Conservation (phyloP, 441 rosid species). For the Pelargonium myrrhifolium region DNA sequence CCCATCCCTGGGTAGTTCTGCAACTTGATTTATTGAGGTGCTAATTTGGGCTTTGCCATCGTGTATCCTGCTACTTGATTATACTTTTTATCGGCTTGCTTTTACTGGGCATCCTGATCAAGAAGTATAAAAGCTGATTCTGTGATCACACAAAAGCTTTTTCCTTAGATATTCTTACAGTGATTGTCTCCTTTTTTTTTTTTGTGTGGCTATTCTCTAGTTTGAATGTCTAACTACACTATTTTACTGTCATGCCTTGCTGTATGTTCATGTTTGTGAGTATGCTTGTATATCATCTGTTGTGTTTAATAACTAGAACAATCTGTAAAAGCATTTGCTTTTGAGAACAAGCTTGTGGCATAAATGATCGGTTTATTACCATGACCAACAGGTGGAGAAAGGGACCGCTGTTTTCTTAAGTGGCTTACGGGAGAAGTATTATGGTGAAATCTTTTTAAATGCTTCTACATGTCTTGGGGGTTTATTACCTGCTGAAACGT, state of each 20-base stretch:
- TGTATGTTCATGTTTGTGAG: background rate
- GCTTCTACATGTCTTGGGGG: constrained; percentile 52
- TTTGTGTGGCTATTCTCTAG: too few relatives aligned
- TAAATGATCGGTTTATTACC: background rate
- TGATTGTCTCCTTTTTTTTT: too few relatives aligned
- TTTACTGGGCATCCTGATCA: background rate
- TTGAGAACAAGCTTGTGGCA: background rate
- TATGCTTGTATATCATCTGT: constrained; percentile 1
- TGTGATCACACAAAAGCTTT: too few relatives aligned
- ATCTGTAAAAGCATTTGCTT: background rate
- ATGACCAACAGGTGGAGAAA: constrained; percentile 72
- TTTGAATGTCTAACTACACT: background rate
- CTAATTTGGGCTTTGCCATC: too few relatives aligned
- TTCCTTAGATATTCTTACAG: too few relatives aligned
- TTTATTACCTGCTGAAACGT: constrained; percentile 27
- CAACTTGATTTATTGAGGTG: background rate
- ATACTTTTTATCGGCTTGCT: background rate
- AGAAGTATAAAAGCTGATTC: constrained; percentile 2
- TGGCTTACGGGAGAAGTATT: constrained; percentile 90
- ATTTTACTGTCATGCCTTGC: background rate
- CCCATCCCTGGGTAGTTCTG: background rate
- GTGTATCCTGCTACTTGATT: background rate
- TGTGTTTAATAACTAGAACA: background rate
- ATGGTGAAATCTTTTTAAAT: constrained; percentile 81
- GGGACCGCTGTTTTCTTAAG: constrained; percentile 75